Evolutionary conservation across 805 yeast genomes (phyloP).

Genomic region (Jamesozyma jinghongensis): DNA sequence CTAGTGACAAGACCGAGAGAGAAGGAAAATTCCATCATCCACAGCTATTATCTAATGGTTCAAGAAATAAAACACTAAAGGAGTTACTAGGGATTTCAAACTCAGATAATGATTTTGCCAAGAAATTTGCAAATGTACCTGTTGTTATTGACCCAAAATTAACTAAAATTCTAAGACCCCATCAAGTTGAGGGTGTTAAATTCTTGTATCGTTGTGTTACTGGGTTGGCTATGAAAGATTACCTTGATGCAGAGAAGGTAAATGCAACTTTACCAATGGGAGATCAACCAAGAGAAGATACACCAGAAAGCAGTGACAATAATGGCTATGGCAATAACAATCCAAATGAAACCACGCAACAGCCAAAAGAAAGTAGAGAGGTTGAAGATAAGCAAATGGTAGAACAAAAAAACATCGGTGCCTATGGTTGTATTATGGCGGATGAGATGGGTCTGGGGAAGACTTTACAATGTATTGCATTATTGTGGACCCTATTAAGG

Average conservation of each 20-base stretch:
- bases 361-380: neutral
- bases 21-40: constrained; percentile 23
- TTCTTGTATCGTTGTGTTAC: constrained; percentile 86
- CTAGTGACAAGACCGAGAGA: neutral
- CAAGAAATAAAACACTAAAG: constrained; percentile 51
- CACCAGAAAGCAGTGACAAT: neutral
- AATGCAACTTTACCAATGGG: constrained; percentile 3
- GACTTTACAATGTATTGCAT: constrained; percentile 78
- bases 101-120: constrained; percentile 36
- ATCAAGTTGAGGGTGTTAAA: constrained; percentile 91
- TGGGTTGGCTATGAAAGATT: constrained; percentile 51
- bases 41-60: constrained; percentile 26
- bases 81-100: constrained; percentile 50
- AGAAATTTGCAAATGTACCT: constrained; percentile 74
- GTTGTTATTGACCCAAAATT: constrained; percentile 90
- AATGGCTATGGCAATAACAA: neutral
- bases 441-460: constrained; percentile 96
- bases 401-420: constrained; percentile 46
- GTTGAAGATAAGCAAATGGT: neutral
- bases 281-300: neutral
- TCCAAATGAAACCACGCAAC: too few relatives aligned
- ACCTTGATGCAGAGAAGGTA: constrained; percentile 21
- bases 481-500: constrained; percentile 83
- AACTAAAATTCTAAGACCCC: constrained; percentile 82
- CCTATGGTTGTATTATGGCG: constrained; percentile 96